These are phyloP conservation scores for Strigomonas oncopelti DNA, from an alignment of 208 protist genomes.

Conservation along the genomic window DNA sequence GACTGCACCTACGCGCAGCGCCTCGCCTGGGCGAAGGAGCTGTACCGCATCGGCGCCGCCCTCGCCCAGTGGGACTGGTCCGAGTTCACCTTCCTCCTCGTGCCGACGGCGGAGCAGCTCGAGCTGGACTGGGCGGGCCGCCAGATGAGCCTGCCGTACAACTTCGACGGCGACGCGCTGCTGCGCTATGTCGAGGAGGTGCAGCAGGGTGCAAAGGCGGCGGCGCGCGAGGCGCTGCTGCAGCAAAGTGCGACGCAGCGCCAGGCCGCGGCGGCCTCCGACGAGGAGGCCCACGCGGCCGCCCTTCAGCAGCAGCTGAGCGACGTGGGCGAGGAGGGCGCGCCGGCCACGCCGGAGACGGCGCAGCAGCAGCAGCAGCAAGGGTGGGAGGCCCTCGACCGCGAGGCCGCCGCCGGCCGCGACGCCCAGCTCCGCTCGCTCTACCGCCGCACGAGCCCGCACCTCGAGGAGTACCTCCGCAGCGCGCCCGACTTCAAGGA, in stretches of 20 bases:
- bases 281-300: conserved; percentile 38
- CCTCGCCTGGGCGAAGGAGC: conserved; percentile 84
- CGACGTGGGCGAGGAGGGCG: conserved; percentile 2
- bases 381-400: background rate
- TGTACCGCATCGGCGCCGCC: conserved; percentile 72
- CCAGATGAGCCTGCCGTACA: conserved; percentile 71
- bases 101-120: conserved; percentile 32
- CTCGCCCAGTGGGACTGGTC: conserved; percentile 87
- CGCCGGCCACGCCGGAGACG: background rate
- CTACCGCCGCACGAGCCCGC: conserved; percentile 55
- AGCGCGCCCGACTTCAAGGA: conserved; percentile 38
- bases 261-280: conserved; percentile 26
- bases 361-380: conserved; percentile 6
- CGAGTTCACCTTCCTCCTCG: conserved; percentile 84
- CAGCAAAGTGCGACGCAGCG: conserved; percentile 51
- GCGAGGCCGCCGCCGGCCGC: background rate
- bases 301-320: conserved; percentile 51
- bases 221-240: conserved; percentile 53
- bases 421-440: conserved; percentile 34
- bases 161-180: conserved; percentile 85
- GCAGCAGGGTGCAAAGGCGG: conserved; percentile 67
- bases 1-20: conserved; percentile 89
- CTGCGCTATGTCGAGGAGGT: conserved; percentile 85
- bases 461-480: conserved; percentile 86
- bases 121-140: conserved; percentile 78